Evolutionary conservation across 169 alveolate species (phyloP), one percentile per base, ranked within the genome.

Genomic region (Plasmodium gaboni): DNA sequence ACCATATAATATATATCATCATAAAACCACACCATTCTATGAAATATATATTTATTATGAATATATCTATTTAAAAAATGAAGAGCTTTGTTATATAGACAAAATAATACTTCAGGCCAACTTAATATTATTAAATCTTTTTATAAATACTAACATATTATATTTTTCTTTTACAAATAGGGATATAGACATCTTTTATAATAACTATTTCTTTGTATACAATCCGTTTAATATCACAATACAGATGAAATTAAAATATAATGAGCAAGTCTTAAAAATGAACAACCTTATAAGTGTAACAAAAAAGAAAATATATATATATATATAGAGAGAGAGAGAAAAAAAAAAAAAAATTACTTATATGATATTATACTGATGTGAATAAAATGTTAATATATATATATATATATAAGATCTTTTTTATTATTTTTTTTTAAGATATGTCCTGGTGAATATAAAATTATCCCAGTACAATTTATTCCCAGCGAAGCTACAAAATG

Each of bases 181-280:
- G 8, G 73, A 80, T 63, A 28, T 80, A 15, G 42, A 28, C 8
- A 80, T 80, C 83, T 22, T 51, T 67, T 67, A 71, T n/a, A 64
- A 80, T 48, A 53, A 60, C 28, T 19, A 80, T 1, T 15, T 80
- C 3, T n/a, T 80, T 32, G 8, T 80, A 38, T 80, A 80, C 12
- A 80, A 80, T 26, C 90, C 90, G 0, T 80, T 80, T 61, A 68
- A 80, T 57, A 46, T 22, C 13, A 19, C 71, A 12, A 59, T 80
- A 0, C 48, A 24, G 17, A 24, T 80, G 50, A 15, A 42, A 13
- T 51, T 32, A 17, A 72, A 12, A 42, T 80, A 26, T 60, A 53
- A 67, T 74, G 28, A 48, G 42, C 24, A 51, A 0, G 10, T 53
- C 12, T 22, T 80, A 38, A 12, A 38, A 60, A 10, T 68, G 42